Conservation (phyloP, 768 basidiomycete genomes). For the Suillus fuscotomentosus region DNA sequence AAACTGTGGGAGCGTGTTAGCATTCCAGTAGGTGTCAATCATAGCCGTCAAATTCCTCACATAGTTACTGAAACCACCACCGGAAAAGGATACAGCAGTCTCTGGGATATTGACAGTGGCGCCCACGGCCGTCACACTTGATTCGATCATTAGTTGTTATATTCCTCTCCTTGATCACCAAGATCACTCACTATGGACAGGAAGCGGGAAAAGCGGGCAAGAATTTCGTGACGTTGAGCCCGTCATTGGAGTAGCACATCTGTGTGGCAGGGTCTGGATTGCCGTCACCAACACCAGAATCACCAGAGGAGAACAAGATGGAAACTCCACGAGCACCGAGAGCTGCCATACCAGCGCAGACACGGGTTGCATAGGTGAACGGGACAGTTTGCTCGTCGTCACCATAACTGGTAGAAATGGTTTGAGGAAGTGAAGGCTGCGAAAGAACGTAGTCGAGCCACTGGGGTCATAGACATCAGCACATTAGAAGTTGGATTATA, state of each 20-base stretch:
- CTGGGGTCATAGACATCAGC: conserved; percentile 24
- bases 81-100: conserved; percentile 57
- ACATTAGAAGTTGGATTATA: background rate
- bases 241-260: conserved; percentile 59
- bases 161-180: background rate
- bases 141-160: background rate
- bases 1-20: conserved; percentile 38
- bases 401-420: conserved; percentile 72
- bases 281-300: conserved; percentile 70
- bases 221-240: conserved; percentile 52
- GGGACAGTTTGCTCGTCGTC: conserved; percentile 79
- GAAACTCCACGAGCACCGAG: conserved; percentile 72
- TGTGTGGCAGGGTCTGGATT: conserved; percentile 53
- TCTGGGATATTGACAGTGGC: conserved; percentile 63
- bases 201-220: conserved; percentile 59
- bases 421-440: conserved; percentile 46
- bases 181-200: conserved; percentile 48
- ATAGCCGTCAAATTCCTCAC: conserved; percentile 28
- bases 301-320: conserved; percentile 64
- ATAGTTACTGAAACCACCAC: conserved; percentile 52
- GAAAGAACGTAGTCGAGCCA: conserved; percentile 61
- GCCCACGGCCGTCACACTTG: conserved; percentile 71
- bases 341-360: conserved; percentile 61
- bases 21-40: conserved; percentile 5
- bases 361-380: conserved; percentile 48